Evolutionary conservation across 768 basidiomycete species (phyloP), one percentile per base, ranked within the genome.

Genomic region (Amanita muscaria): DNA sequence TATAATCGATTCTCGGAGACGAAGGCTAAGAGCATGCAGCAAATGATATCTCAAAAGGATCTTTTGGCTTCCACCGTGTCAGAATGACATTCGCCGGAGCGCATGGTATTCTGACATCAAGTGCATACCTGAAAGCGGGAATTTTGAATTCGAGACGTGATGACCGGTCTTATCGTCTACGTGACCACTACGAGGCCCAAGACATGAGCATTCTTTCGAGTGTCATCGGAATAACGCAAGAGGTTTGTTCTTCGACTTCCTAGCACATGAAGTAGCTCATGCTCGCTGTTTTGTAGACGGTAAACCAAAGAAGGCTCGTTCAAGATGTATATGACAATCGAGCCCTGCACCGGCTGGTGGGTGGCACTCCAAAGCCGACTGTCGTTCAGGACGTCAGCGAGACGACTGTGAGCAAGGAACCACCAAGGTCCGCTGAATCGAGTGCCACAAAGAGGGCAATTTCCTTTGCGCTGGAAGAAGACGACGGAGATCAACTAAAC

Each of bases 1-100:
- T n/a, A 22, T 42, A 30, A 40, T 27, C 14, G 15, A n/a, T 21
- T n/a, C 16, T 49, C 44, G 32, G 43, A 38, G 46, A 10, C 49
- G 19, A 42, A 36, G 16, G 30, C 23, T 49, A 44, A 51, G 33
- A 10, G 31, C 12, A 43, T 46, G 33, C 2, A 97, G 92, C 80
- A 16, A 97, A 98, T 58, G 93, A 98, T 63, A 89, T 98, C 21
- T 90, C 92, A 0, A 78, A 74, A 41, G 89, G 91, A 1, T 91
- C 92, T 0, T 93, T 79, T 62, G 81, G 78, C 25, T 88, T 96
- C 51, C 66, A 73, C 21, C 83, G 81, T 56, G 91, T 98, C 30
- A 80, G 81, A 18, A 76, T 78, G 40, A 84, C 89, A 2, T 73
- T 98, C 49, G 82, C 85, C 0, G 93, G 93, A 2, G 94, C 86